Base-by-base conservation (phyloP, 768 basidiomycete species). In the Trametes elegans region DNA sequence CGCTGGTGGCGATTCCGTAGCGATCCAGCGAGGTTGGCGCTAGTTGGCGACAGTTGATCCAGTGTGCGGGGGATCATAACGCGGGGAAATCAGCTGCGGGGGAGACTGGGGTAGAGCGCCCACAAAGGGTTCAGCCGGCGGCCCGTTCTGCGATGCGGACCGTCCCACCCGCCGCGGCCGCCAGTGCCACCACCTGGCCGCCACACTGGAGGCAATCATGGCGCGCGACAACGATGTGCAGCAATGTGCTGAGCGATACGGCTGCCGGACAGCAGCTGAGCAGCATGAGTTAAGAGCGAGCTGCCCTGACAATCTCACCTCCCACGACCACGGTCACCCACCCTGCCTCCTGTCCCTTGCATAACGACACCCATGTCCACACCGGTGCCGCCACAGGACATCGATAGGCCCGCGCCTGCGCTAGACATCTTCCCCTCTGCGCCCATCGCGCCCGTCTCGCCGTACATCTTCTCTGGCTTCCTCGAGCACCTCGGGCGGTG, bases 401-500 rank as follows among this genome's bases (percentile, higher is more conserved):
- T 19, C 13, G 3, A 16, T n/a, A n/a, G n/a, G 3, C 31, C 28
- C 26, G 6, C 29, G 24, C 58, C 49, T 14, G 32, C 56, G 7
- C 42, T 65, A 9, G 62, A 65, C 58, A 48, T 65, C 38, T 65
- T 63, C 50, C 62, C 64, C 14, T 56, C 60, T 18, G 49, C 64
- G 2, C 47, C 59, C 35, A 64, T 64, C 45, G 60, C 58, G 7
- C 46, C 44, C 14, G 64, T 66, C 21, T 64, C 64, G 31, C 74
- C 76, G 19, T 73, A 75, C 18, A 78, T 83, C 61, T 84, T 80
- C 64, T 80, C 79, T 24, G 82, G 83, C 2, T 85, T 84, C 67
- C 78, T 82, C 8, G 83, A 84, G 63, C 81, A 84, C 58, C 76
- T 84, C 68, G 83, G 79, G 0, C 66, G 78, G 40, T 80, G 79